Conservation (phyloP, 495 filamentous ascomycete genomes). For the Bryoglossum gracile region DNA sequence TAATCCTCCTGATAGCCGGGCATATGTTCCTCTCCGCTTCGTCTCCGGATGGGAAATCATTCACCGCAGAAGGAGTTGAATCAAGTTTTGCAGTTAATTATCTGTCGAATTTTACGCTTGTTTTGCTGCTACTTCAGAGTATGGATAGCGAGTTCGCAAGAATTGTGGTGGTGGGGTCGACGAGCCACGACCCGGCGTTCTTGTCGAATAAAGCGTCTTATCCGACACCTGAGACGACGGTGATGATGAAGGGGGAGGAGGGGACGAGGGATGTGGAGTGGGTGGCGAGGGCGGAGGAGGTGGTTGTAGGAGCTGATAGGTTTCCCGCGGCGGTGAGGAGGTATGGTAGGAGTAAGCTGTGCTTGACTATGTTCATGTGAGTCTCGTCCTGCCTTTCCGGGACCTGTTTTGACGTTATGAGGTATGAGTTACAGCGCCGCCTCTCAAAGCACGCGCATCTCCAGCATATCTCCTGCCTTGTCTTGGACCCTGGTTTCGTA, state of each 20-base stretch:
- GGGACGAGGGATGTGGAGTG: not conserved
- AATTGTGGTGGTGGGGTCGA: not conserved
- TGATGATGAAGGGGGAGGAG: not conserved
- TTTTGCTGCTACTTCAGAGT: not conserved
- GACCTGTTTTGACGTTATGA: not conserved
- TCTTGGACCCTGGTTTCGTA: constrained; percentile 1
- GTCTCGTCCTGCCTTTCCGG: not conserved
- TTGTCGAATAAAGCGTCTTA: not conserved
- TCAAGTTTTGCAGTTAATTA: constrained; percentile 6
- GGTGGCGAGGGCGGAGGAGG: not conserved
- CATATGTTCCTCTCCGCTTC: not conserved
- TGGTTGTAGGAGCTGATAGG: not conserved
- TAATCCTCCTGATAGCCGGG: constrained; percentile 3
- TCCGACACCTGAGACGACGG: not conserved
- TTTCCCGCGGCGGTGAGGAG: constrained; percentile 1
- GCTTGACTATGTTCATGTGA: constrained; percentile 2
- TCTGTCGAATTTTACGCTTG: not conserved
- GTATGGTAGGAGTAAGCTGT: constrained; percentile 9
- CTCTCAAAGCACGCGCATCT: not conserved
- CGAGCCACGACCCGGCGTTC: constrained; percentile 1
- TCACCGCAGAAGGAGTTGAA: not conserved
- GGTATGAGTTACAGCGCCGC: constrained; percentile 3
- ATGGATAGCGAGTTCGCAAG: not conserved
- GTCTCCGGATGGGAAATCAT: not conserved
- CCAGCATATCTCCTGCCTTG: not conserved